phyloP scores from a whole-genome alignment of 768 basidiomycete species.

The Sporobolomyces roseus region DNA sequence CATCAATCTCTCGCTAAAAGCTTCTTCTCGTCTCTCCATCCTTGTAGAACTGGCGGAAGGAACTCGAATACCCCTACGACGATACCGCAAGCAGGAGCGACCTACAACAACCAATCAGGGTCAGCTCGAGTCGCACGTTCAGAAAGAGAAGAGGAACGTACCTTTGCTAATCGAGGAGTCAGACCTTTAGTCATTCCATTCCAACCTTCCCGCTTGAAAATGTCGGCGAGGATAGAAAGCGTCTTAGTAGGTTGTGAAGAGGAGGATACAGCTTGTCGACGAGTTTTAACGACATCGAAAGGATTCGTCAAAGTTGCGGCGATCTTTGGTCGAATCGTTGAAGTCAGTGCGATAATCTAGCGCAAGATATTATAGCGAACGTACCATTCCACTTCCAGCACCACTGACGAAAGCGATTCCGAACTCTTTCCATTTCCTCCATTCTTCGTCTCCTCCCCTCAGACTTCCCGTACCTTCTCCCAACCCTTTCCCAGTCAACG shows the following conservation, averaged over 20 bases:
- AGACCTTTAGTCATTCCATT: conserved; percentile 77
- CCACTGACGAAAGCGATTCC: conserved; percentile 79
- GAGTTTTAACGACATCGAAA: conserved; percentile 94
- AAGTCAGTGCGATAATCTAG: not conserved
- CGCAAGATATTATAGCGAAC: conserved; percentile 3
- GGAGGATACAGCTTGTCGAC: conserved; percentile 65
- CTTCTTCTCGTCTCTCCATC: conserved; percentile 1
- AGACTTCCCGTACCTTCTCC: conserved; percentile 49
- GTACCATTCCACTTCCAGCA: conserved; percentile 71
- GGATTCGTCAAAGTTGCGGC: conserved; percentile 88
- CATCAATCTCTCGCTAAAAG: not conserved
- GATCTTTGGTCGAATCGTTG: no score
- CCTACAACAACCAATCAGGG: not conserved
- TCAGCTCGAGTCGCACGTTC: not conserved
- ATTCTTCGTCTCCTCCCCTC: conserved; percentile 8
- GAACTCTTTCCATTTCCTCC: conserved; percentile 37
- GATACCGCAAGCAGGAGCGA: conserved; percentile 82
- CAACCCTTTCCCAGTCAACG: conserved; percentile 53
- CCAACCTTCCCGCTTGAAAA: conserved; percentile 73
- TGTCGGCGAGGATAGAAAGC: conserved; percentile 63
- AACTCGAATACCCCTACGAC: conserved; percentile 94
- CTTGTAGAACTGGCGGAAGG: conserved; percentile 6
- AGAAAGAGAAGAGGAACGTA: conserved; percentile 53
- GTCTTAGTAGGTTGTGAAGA: conserved; percentile 52
- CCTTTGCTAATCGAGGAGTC: conserved; percentile 83